A percentile compares a stretch with the other conserved stretches of the same genome.
These are phyloP conservation scores for Phytophthora palmivora DNA, from an alignment of 352 stramenopile species.

Conservation along the genomic window DNA sequence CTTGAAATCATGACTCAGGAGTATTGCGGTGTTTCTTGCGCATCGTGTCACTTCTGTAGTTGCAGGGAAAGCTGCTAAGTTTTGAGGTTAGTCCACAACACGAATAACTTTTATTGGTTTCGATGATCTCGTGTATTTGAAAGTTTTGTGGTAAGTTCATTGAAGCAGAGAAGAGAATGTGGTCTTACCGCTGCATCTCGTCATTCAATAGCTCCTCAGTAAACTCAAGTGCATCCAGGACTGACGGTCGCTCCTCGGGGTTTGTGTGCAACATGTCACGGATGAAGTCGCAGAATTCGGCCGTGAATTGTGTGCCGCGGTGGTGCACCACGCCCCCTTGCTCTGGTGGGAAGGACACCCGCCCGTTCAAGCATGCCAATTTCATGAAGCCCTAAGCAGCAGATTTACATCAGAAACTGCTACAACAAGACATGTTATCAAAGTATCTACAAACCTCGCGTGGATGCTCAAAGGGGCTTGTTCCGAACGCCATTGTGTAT, in stretches of 20 bases:
- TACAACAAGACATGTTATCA: not conserved
- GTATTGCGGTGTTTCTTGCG: slow-evolving; percentile 3
- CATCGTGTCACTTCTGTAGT: slow-evolving; percentile 16
- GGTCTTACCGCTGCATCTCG: slow-evolving; percentile 56
- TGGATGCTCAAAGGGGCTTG: slow-evolving; percentile 81
- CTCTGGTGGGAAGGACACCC: slow-evolving; percentile 78
- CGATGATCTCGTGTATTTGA: slow-evolving; percentile 14
- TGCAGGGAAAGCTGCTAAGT: slow-evolving; percentile 19
- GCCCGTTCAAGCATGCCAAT: slow-evolving; percentile 80
- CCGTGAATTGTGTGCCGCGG: slow-evolving; percentile 69
- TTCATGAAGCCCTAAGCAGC: slow-evolving; percentile 82
- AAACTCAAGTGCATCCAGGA: slow-evolving; percentile 85
- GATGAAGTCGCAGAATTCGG: slow-evolving; percentile 90
- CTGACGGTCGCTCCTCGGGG: slow-evolving; percentile 78
- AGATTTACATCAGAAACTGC: not conserved
- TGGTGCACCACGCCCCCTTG: slow-evolving; percentile 72
- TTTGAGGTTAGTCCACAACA: slow-evolving; percentile 28
- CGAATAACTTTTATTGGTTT: slow-evolving; percentile 33
- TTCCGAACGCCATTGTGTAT: slow-evolving; percentile 88
- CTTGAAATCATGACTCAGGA: slow-evolving; percentile 6
- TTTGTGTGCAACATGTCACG: slow-evolving; percentile 88
- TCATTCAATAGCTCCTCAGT: slow-evolving; percentile 79
- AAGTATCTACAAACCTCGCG: slow-evolving; percentile 47
- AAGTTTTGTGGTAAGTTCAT: slow-evolving; percentile 1
- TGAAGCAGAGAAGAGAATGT: slow-evolving; percentile 7